phyloP scores from a whole-genome alignment of 768 basidiomycete genomes.

The Suillus spraguei region DNA sequence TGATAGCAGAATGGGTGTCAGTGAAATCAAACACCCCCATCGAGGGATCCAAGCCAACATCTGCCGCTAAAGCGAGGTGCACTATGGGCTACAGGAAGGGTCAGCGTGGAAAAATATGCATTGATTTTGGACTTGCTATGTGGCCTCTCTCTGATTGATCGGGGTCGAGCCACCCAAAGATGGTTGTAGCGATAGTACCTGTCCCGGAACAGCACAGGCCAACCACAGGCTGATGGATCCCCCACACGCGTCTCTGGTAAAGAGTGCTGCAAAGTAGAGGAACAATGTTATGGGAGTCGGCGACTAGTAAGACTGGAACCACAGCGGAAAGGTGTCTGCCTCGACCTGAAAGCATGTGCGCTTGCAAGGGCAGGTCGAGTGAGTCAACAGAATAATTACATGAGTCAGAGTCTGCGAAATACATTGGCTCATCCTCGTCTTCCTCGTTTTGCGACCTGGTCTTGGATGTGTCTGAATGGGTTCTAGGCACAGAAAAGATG shows the following conservation, averaged over 20 bases:
- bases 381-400: background rate
- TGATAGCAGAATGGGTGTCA: background rate
- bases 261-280: slow-evolving; percentile 6
- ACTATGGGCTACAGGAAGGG: background rate
- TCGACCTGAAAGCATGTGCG: slow-evolving; percentile 2
- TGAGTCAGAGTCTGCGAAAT: background rate
- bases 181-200: background rate
- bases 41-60: background rate
- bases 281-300: slow-evolving; percentile 7
- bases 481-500: background rate
- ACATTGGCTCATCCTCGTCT: background rate
- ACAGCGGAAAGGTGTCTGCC: background rate
- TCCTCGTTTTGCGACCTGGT: background rate
- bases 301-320: slow-evolving; percentile 11
- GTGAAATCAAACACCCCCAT: slow-evolving; percentile 4
- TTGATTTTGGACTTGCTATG: background rate
- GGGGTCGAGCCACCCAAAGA: slow-evolving; percentile 3
- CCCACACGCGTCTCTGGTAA: slow-evolving; percentile 13
- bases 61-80: background rate
- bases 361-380: slow-evolving; percentile 10
- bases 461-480: no score
- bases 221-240: slow-evolving; percentile 10
- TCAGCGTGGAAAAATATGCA: background rate
- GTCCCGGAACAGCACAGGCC: slow-evolving; percentile 3
- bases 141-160: background rate